Conservation (phyloP, 2,329 filamentous ascomycete genomes). For the Diaporthe nobilis region DNA sequence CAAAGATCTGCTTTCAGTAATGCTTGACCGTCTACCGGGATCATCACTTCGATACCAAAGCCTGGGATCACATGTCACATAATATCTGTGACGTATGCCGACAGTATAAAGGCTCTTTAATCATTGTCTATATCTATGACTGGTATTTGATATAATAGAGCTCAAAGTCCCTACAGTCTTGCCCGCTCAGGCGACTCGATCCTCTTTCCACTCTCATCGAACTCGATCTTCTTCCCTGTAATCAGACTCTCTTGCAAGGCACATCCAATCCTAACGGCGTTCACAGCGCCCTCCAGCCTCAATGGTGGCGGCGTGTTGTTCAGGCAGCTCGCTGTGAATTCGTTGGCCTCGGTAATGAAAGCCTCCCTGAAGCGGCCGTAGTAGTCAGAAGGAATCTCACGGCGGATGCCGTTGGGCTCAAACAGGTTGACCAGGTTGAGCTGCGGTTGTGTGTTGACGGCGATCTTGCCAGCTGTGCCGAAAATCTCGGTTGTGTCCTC, state of each 20-base stretch:
- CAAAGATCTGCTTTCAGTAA: not conserved
- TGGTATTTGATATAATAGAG: not conserved
- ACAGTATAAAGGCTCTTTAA: not conserved
- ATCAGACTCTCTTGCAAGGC: conserved; percentile 37
- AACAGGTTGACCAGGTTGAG: conserved; percentile 35
- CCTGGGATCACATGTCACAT: not conserved
- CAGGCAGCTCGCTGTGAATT: conserved; percentile 38
- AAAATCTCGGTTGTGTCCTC: conserved; percentile 78
- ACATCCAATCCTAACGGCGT: conserved; percentile 37
- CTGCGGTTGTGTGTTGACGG: conserved; percentile 70
- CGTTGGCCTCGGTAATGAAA: conserved; percentile 41
- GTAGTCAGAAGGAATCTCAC: conserved; percentile 33
- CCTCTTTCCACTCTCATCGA: conserved; percentile 37
- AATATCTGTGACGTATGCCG: not conserved
- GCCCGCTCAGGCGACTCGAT: conserved; percentile 18
- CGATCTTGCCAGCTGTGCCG: conserved; percentile 74
- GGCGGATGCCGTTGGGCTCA: conserved; percentile 9
- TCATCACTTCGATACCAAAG: not conserved
- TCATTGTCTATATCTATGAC: not conserved
- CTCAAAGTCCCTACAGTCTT: not conserved
- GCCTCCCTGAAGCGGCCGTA: conserved; percentile 34
- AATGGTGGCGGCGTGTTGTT: conserved; percentile 36
- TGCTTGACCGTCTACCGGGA: not conserved
- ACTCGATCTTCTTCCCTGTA: conserved; percentile 37
- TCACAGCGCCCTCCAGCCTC: conserved; percentile 27